Conservation (phyloP, 345 rosid genomes). For the Corchorus olitorius region DNA sequence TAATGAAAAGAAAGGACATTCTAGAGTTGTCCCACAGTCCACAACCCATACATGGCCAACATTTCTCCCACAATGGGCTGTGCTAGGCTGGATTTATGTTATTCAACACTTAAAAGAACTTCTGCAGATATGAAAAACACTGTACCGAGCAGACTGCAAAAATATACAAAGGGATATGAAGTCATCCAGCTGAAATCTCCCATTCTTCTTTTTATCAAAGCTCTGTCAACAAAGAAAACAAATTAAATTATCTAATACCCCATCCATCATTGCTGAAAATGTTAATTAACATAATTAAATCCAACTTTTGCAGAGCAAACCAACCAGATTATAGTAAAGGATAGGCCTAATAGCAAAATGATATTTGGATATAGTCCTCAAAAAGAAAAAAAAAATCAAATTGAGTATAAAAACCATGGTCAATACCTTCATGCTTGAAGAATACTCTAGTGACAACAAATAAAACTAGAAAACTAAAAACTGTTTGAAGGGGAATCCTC, state of each 20-base stretch:
- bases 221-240: slow-evolving; percentile 41
- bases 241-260: neutral
- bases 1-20: neutral
- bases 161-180: slow-evolving; percentile 75
- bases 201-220: slow-evolving; percentile 63
- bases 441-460: neutral
- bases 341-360: neutral
- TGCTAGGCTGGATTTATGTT: neutral
- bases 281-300: neutral
- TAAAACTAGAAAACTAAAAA: neutral
- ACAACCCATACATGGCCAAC: neutral
- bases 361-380: neutral
- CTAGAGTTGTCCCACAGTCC: neutral
- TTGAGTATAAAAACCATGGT: neutral
- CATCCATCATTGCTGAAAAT: neutral
- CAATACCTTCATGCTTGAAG: neutral
- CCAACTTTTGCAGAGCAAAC: neutral
- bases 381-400: neutral
- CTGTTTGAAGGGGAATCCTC: neutral
- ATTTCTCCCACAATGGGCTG: neutral
- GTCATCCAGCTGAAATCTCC: slow-evolving; percentile 63
- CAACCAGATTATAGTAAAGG: neutral
- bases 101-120: neutral
- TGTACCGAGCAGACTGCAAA: slow-evolving; percentile 63
- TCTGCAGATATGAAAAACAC: slow-evolving; percentile 6